Percentiles rank a stretch among this genome's conserved stretches.
phyloP scores from a whole-genome alignment of 805 yeast species.

The Candida andamanensis region DNA sequence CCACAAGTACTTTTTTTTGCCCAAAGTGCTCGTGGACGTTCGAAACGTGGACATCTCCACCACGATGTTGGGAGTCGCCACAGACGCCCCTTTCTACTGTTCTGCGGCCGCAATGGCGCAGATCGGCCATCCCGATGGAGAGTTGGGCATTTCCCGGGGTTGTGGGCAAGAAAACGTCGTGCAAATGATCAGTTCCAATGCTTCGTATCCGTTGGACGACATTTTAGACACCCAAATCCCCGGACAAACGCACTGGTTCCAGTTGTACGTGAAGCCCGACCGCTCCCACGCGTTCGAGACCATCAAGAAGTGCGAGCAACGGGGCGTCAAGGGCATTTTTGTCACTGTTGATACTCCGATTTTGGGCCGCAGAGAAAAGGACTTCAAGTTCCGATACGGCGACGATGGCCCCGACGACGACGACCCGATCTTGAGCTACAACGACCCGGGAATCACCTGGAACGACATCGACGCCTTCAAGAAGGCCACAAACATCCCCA shows the following conservation, averaged over 20 bases:
- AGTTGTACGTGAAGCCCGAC: constrained; percentile 42
- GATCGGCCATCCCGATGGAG: constrained; percentile 43
- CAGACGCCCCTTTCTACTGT: constrained; percentile 43
- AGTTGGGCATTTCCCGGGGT: constrained; percentile 35
- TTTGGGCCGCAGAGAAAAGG: constrained; percentile 51
- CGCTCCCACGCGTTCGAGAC: constrained; percentile 24
- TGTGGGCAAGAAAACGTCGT: constrained; percentile 36
- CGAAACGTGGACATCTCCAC: constrained; percentile 61
- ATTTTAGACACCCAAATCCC: constrained; percentile 24
- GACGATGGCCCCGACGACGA: constrained; percentile 17
- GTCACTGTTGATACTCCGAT: constrained; percentile 54
- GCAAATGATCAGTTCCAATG: constrained; percentile 45
- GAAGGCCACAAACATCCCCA: constrained; percentile 54
- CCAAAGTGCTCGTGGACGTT: constrained; percentile 73
- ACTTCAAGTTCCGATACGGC: constrained; percentile 30
- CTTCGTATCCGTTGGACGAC: constrained; percentile 38
- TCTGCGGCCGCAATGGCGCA: constrained; percentile 45
- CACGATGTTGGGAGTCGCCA: constrained; percentile 26
- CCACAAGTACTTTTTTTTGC: constrained; percentile 80
- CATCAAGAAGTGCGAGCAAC: constrained; percentile 33
- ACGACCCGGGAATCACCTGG: constrained; percentile 14
- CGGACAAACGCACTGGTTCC: constrained; percentile 41
- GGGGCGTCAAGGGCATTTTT: constrained; percentile 43
- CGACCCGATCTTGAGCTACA: constrained; percentile 8
- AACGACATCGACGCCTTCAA: constrained; percentile 48